A percentile compares a stretch with the other conserved stretches of the same genome.
phyloP scores from a whole-genome alignment of 2,329 filamentous ascomycete species.

The Clarireedia paspali region DNA sequence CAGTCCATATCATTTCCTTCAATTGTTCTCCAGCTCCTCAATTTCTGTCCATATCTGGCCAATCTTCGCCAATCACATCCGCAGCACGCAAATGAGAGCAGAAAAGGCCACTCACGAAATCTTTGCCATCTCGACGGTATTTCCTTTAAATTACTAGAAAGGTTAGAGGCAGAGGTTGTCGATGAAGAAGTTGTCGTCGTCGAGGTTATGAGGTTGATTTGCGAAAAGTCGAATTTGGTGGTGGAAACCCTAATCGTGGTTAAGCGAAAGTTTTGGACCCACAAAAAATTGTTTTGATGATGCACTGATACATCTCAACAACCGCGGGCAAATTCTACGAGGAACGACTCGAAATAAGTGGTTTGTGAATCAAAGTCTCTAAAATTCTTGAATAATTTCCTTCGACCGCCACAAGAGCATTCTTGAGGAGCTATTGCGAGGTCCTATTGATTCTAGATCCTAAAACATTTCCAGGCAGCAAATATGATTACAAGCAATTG shows the following conservation, averaged over 20 bases:
- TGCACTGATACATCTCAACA: not conserved
- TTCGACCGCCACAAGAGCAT: not conserved
- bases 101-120: constrained; percentile 44
- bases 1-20: not conserved
- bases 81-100: constrained; percentile 9
- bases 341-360: no score
- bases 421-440: not conserved
- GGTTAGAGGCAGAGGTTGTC: constrained; percentile 22
- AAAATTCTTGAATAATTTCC: no score
- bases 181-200: constrained; percentile 13
- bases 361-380: no score
- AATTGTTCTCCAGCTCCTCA: not conserved
- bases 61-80: not conserved
- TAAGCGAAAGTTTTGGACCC: constrained; percentile 20
- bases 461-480: not conserved
- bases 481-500: not conserved
- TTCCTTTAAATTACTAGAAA: constrained; percentile 26
- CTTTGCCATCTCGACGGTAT: constrained; percentile 53
- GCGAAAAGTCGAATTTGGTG: constrained; percentile 13
- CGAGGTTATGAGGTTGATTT: constrained; percentile 13
- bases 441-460: not conserved
- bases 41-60: not conserved
- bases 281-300: not conserved
- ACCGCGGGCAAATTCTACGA: no score
- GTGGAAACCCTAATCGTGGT: constrained; percentile 25